These are phyloP conservation scores for Myxozyma neotropica DNA, from an alignment of 805 yeast species.

Conservation along the genomic window DNA sequence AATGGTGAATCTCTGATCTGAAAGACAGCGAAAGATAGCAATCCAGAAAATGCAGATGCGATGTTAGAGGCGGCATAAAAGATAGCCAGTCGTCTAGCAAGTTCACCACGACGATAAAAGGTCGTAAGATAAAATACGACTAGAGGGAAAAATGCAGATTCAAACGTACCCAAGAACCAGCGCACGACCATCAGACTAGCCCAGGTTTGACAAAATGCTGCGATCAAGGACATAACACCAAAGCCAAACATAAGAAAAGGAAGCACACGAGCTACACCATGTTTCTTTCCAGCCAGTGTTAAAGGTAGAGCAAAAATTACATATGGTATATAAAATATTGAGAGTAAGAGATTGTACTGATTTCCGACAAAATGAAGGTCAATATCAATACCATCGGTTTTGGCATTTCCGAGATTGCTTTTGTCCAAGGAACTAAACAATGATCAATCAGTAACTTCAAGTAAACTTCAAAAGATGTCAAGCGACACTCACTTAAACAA, in stretches of 20 bases:
- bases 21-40: conserved; percentile 55
- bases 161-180: conserved; percentile 55
- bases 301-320: conserved; percentile 52
- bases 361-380: conserved; percentile 49
- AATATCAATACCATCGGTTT: conserved; percentile 50
- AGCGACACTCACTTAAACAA: conserved; percentile 44
- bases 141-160: conserved; percentile 49
- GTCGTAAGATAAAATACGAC: conserved; percentile 49
- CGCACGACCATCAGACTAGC: conserved; percentile 52
- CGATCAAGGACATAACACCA: conserved; percentile 48
- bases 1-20: conserved; percentile 46
- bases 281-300: conserved; percentile 47
- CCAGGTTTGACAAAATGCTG: conserved; percentile 48
- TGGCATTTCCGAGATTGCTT: conserved; percentile 55
- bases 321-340: conserved; percentile 52
- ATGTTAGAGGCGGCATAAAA: conserved; percentile 57
- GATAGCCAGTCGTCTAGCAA: conserved; percentile 52
- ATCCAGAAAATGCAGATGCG: conserved; percentile 62
- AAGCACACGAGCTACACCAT: conserved; percentile 50
- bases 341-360: conserved; percentile 51
- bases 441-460: too few relatives aligned
- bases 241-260: conserved; percentile 51
- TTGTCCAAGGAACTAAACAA: conserved; percentile 47
- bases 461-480: neutral
- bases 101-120: conserved; percentile 53